These are phyloP conservation scores for Phytophthora hibernalis DNA, from an alignment of 352 stramenopile genomes.

Conservation along the genomic window DNA sequence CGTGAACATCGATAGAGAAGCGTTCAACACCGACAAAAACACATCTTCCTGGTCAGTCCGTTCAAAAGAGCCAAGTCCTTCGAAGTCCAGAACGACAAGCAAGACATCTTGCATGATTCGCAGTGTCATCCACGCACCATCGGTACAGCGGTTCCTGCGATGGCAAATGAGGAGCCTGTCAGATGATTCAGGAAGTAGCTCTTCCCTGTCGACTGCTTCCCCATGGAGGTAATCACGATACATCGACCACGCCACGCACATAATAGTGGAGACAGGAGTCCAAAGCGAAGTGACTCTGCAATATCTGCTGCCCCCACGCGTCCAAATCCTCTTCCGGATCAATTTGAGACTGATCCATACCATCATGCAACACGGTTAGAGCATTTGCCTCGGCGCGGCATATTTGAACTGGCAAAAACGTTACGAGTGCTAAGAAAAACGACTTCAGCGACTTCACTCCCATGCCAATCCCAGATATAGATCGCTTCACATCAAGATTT, in stretches of 20 bases:
- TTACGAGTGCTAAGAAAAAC: slow-evolving; percentile 57
- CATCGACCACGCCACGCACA: too few relatives aligned
- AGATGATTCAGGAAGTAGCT: slow-evolving; percentile 85
- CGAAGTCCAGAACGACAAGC: slow-evolving; percentile 82
- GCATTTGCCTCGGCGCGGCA: slow-evolving; percentile 71
- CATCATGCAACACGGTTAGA: slow-evolving; percentile 60
- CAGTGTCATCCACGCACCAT: too few relatives aligned
- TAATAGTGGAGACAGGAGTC: slow-evolving; percentile 54
- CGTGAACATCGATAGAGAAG: slow-evolving; percentile 75
- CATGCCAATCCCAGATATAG: slow-evolving; percentile 11
- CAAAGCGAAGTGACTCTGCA: slow-evolving; percentile 54
- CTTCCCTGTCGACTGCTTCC: slow-evolving; percentile 83
- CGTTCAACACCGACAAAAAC: slow-evolving; percentile 78
- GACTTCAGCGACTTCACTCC: slow-evolving; percentile 17
- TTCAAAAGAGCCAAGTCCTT: slow-evolving; percentile 79
- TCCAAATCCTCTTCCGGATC: slow-evolving; percentile 27
- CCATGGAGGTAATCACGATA: slow-evolving; percentile 67
- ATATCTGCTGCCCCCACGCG: slow-evolving; percentile 49
- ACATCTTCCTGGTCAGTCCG: slow-evolving; percentile 79
- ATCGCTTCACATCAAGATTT: slow-evolving; percentile 16
- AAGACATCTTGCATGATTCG: slow-evolving; percentile 53
- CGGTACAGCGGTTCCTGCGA: slow-evolving; percentile 66
- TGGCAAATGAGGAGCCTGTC: slow-evolving; percentile 78
- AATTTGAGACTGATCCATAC: slow-evolving; percentile 38
- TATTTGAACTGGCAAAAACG: slow-evolving; percentile 79